Base-by-base conservation (phyloP, 768 basidiomycete species). In the Crucibulum laeve region DNA sequence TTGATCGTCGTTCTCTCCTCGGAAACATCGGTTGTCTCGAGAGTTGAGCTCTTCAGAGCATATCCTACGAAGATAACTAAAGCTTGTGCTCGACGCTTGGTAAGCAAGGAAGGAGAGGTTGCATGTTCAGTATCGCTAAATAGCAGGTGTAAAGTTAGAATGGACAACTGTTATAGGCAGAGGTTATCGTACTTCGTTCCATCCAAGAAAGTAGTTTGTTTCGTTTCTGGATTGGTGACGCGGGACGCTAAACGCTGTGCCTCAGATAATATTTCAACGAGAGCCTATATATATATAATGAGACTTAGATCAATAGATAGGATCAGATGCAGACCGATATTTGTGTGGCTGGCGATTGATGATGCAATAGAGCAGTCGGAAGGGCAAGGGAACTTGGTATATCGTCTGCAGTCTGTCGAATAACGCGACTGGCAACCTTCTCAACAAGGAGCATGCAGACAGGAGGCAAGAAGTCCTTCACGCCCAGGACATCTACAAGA, bases 361-460 rank as follows among this genome's bases (percentile, higher is more conserved):
- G 79, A 24, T 82, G 80, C 8, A 88, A 55, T 3, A 93, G 55
- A 5, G 80, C 71, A 6, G 82, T 68, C 0, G 90, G 88, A 14
- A 97, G 66, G 10, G 77, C 64, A 22, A 93, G 68, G 0, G 81
- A 72, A 32, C 59, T 67, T 35, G 71, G 71, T 4, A 75, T 74
- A 39, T 92, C 89, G 15, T 78, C 74, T 2, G 69, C 51, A 25
- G 65, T 70, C 56, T 84, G 84, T 35, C 84, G 78, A 8, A 80
- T 74, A 25, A 84, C 73, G 14, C 83, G 79, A 50, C 80, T 87
- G 6, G 82, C 76, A 3, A 76, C 69, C 52, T 86, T 90, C 53
- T 94, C 90, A 1, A 92, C 71, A 18, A 98, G 70, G 0, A 97
- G 77, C 80, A 96, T 87, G 43, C 76, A 80, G 11, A 96, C 61